These are phyloP conservation scores for Euphorbia celastroides DNA, from an alignment of 441 rosid species.

Conservation along the genomic window DNA sequence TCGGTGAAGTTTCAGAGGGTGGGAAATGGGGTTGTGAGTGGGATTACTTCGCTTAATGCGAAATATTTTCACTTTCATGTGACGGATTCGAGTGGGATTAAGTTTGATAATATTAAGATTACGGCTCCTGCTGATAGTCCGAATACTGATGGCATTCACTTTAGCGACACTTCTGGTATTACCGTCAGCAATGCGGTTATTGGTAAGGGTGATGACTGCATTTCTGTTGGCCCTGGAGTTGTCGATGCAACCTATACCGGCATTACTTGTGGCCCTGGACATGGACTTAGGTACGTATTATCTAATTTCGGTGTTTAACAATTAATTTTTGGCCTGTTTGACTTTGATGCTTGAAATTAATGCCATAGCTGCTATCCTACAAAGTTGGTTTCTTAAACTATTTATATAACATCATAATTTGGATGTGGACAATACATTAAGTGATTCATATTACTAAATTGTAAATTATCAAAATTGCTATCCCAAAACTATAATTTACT, in stretches of 20 bases:
- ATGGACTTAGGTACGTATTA: slow-evolving; percentile 63
- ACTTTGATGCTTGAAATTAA: too few relatives aligned
- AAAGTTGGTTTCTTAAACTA: too few relatives aligned
- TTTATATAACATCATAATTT: too few relatives aligned
- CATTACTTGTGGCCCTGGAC: slow-evolving; percentile 74
- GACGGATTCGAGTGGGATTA: slow-evolving; percentile 5
- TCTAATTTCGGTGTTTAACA: too few relatives aligned
- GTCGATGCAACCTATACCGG: slow-evolving; percentile 37
- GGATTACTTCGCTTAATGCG: slow-evolving; percentile 24
- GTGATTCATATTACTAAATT: too few relatives aligned
- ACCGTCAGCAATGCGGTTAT: slow-evolving; percentile 33
- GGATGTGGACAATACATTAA: too few relatives aligned
- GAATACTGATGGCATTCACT: slow-evolving; percentile 85
- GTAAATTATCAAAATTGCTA: too few relatives aligned
- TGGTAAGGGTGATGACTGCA: slow-evolving; percentile 58
- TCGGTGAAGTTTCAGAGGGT: slow-evolving; percentile 21
- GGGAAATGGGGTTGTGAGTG: slow-evolving; percentile 10
- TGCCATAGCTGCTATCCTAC: too few relatives aligned
- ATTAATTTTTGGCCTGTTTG: too few relatives aligned
- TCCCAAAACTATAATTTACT: too few relatives aligned
- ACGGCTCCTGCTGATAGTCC: slow-evolving; percentile 76
- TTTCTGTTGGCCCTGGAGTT: slow-evolving; percentile 61
- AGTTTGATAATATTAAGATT: slow-evolving; percentile 27
- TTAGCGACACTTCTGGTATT: slow-evolving; percentile 43
- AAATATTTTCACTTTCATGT: slow-evolving; percentile 30